Evolutionary conservation across 495 filamentous ascomycete species (phyloP).

Genomic region (Gamarada debralockiae): DNA sequence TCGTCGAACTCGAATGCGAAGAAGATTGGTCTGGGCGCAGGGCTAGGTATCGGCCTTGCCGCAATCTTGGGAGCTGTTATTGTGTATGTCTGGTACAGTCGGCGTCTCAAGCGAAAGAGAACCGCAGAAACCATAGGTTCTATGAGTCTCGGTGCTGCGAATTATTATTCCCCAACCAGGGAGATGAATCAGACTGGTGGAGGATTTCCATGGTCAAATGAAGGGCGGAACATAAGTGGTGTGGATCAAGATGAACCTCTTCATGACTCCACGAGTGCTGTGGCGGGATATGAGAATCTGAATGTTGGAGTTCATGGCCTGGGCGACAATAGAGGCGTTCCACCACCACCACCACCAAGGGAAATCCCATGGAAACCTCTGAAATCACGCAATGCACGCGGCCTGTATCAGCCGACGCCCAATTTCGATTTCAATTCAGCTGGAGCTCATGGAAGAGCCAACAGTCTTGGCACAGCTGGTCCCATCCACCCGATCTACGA

Average conservation of each 20-base stretch:
- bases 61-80: constrained; percentile 46
- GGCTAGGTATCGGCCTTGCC: constrained; percentile 63
- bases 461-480: constrained; percentile 26
- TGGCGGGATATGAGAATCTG: constrained; percentile 19
- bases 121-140: constrained; percentile 15
- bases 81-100: constrained; percentile 55
- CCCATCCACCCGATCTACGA: constrained; percentile 56
- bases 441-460: constrained; percentile 11
- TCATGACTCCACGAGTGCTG: constrained; percentile 10
- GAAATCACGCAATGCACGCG: constrained; percentile 28
- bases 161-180: constrained; percentile 4
- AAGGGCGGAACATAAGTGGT: constrained; percentile 6
- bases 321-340: constrained; percentile 7
- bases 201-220: constrained; percentile 18
- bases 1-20: constrained; percentile 8
- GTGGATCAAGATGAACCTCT: background rate
- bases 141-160: constrained; percentile 8
- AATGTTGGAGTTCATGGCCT: constrained; percentile 11
- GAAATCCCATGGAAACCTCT: constrained; percentile 36
- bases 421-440: constrained; percentile 12
- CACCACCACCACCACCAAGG: constrained; percentile 6
- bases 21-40: constrained; percentile 68
- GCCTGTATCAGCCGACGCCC: constrained; percentile 36
- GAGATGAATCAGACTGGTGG: constrained; percentile 7
- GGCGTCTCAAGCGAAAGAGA: constrained; percentile 38